Evolutionary conservation across 106 monocot species (phyloP), one percentile per base, ranked within the genome.

Genomic region (Phalaenopsis aphrodite): DNA sequence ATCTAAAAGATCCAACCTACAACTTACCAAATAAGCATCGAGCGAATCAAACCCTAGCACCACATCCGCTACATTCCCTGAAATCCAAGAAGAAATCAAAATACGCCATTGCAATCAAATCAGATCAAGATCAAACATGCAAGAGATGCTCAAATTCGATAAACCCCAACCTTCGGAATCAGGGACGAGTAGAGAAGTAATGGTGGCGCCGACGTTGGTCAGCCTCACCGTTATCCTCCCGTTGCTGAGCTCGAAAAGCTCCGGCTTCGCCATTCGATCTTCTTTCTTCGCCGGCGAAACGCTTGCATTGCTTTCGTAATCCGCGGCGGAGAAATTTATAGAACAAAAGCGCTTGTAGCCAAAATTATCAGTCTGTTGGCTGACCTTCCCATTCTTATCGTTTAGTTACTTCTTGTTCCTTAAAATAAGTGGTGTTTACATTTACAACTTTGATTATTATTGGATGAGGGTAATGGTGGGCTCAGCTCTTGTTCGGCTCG

Each of bases 111-210:
- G 10, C 52, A 52, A 52, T 52, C 52, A 52, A 52, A 52, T 52
- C 52, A 52, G 52, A 52, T 52, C 52, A 67, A 42, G 8, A 66
- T 8, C 8, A 79, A 41, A 48, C 52, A 10, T 52, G 56, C 14
- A 12, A n/a, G 46, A 8, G 19, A 18, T 6, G n/a, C 6, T 3
- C n/a, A 30, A 52, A 55, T 21, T 1, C 2, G 41, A 72, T 38
- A 77, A 68, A 66, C 8, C 43, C 76, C 24, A 37, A 90, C 95
- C 96, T 37, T 86, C 43, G 37, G 90, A 84, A 79, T 96, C 96
- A 5, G 93, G 96, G 79, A 93, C 91, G 76, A 91, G 79, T 65
- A 96, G 88, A 36, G 96, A 93, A 56, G 84, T 87, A 87, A 96
- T 83, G 81, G 93, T 85, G 69, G 93, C 96, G 43, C 96, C 96